These are phyloP conservation scores for Coemansia sp. DNA, from an alignment of 192 early-diverging fungal genomes.

Conservation along the genomic window DNA sequence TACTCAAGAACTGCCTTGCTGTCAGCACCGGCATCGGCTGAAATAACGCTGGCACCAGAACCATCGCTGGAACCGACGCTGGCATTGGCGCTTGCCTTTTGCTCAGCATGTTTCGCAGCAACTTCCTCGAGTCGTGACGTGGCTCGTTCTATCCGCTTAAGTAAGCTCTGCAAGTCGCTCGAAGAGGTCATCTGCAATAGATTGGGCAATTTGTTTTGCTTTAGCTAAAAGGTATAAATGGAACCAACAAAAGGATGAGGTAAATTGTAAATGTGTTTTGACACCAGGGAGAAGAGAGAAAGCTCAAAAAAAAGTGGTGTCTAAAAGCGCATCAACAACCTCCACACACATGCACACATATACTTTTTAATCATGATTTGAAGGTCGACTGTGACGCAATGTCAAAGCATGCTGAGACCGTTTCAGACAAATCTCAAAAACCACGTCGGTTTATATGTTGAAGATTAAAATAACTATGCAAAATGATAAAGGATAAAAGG, in stretches of 20 bases:
- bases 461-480: not conserved
- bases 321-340: too few relatives aligned
- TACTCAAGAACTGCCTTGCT: slow-evolving; percentile 53
- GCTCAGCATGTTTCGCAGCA: slow-evolving; percentile 56
- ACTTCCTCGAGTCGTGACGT: slow-evolving; percentile 87
- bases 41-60: not conserved
- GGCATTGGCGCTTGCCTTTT: slow-evolving; percentile 32
- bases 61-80: slow-evolving; percentile 16
- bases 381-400: too few relatives aligned
- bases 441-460: too few relatives aligned
- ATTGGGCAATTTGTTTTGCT: not conserved
- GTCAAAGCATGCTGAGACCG: too few relatives aligned
- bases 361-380: too few relatives aligned
- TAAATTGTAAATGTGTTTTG: too few relatives aligned
- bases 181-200: slow-evolving; percentile 35
- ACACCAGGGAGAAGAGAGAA: too few relatives aligned
- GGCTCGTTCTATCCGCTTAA: slow-evolving; percentile 90
- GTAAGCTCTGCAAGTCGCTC: slow-evolving; percentile 57
- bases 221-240: not conserved
- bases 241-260: too few relatives aligned
- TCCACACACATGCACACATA: too few relatives aligned
- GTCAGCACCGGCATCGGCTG: slow-evolving; percentile 24
- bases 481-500: slow-evolving; percentile 5
- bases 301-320: too few relatives aligned
- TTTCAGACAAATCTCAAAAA: too few relatives aligned